Evolutionary conservation across 768 basidiomycete species (phyloP), one percentile per base, ranked within the genome.

Genomic region (Termitomyces sp.): DNA sequence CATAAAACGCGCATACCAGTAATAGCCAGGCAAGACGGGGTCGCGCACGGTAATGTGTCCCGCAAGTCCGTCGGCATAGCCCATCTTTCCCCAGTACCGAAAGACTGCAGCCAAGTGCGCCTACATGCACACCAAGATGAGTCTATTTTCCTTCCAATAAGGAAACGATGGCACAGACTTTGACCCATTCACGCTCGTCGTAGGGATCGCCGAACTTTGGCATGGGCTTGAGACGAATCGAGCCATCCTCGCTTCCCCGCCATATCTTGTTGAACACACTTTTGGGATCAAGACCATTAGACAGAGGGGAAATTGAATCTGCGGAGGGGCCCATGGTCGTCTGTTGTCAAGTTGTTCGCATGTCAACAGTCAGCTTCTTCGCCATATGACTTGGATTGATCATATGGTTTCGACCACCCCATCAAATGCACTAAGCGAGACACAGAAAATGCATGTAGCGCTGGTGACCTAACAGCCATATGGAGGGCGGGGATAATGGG

Each of bases 1-100:
- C 32, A 32, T 3, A 11, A 11, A 34, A 4, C 6, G 29, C 6
- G 32, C n/a, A 23, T 25, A 66, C 68, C 68, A 69, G 52, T 68
- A 69, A 40, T 69, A 62, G 14, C 63, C 68, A 42, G 66, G 62
- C 31, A 67, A 43, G 25, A 69, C 67, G 2, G 69, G 64, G 38
- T 66, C 75, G 32, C 79, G 73, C 35, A 80, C 75, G 27, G 81
- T 81, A 58, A 82, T 81, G 60, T 82, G 79, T 0, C 80, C 80
- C 16, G 79, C 77, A 31, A 77, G 69, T 32, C 79, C 80, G 59
- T 81, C 77, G 45, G 74, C 76, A 58, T 74, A 81, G 21, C 78
- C 79, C 27, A 74, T 63, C 50, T 76, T 72, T 3, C 72, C 71
- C 68, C 68, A 69, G 60, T 63, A 69, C 1, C 65, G 65, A 50